These are phyloP conservation scores for Eucalyptus tenuipes DNA, from an alignment of 345 rosid genomes.

Conservation along the genomic window DNA sequence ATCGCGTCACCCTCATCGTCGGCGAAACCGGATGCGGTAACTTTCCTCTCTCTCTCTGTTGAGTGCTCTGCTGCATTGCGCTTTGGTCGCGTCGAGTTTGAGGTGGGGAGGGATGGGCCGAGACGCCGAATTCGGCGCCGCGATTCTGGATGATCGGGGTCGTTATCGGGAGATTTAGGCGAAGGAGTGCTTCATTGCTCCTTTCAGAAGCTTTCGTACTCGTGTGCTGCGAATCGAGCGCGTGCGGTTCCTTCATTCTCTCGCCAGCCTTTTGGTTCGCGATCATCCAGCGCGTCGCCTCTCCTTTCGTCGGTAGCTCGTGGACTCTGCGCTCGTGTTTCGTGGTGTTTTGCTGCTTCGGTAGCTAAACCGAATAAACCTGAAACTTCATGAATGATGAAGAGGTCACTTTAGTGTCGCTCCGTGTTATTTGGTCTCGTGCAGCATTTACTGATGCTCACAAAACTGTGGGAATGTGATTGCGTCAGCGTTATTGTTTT, in stretches of 20 bases:
- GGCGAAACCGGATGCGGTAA: slow-evolving; percentile 97
- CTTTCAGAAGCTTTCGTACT: neutral
- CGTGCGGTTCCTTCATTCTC: neutral
- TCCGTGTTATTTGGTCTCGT: neutral
- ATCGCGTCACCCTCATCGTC: slow-evolving; percentile 93
- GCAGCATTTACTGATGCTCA: neutral
- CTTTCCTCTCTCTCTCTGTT: neutral
- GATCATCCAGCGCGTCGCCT: neutral
- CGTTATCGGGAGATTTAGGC: neutral
- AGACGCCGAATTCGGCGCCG: neutral
- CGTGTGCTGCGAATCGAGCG: neutral
- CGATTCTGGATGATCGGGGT: neutral
- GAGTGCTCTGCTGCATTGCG: neutral
- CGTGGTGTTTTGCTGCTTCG: neutral
- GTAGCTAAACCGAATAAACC: neutral
- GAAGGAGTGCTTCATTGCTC: neutral
- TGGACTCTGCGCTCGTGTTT: too few species aligned
- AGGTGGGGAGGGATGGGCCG: neutral
- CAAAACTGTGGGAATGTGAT: neutral
- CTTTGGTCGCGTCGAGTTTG: neutral
- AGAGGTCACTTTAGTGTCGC: neutral
- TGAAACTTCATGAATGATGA: neutral
- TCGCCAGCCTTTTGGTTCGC: neutral
- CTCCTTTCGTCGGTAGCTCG: neutral
- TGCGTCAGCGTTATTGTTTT: neutral